Base-by-base conservation (phyloP, 2,329 filamentous ascomycete genomes). In the Colletotrichum lindemuthianum region DNA sequence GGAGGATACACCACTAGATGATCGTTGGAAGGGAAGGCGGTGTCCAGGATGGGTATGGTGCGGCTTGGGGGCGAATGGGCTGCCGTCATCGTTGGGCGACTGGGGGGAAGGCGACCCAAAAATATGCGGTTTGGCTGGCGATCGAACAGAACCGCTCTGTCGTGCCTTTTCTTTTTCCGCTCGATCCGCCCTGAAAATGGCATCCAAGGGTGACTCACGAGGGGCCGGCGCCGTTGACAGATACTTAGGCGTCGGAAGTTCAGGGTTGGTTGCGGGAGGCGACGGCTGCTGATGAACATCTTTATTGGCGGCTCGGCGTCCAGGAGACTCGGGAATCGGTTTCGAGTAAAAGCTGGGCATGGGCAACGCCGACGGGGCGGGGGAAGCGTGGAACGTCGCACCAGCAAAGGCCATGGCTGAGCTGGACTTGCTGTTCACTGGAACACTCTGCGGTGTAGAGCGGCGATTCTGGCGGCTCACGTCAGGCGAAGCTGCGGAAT, bases 351-450 rank as follows among this genome's bases (percentile, higher is more conserved):
- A 97, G 72, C 91, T 96, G 10, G 96, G 96, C 63, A 97, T 91
- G 0, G 96, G 96, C 37, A 99, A 83, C 32, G 93, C 89, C 8
- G 93, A 96, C 0, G 96, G 91, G 2, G 94, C 95, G 16, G 96
- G 96, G 8, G 96, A 98, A 44, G 93, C 92, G 77, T 97, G 94
- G 76, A 98, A 99, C 6, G 93, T 96, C 39, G 95, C 91, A 12
- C 95, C 96, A 43, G 96, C 96, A 78, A 97, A 99, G 49, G 90
- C 89, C 65, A 87, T 82, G 52, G 78, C 78, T 36, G 77, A 77
- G 52, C 77, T 76, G 49, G 83, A 77, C 72, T 83, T 84, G 68
- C 80, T 73, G 68, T 80, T 74, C 36, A 78, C 60, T 48, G 67
- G 60, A 34, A 63, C 55, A 48, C 15, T 64, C 24, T 59, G 65